These are phyloP conservation scores for Trichoderma asperellum DNA, from an alignment of 2,329 filamentous ascomycete genomes.

Conservation along the genomic window DNA sequence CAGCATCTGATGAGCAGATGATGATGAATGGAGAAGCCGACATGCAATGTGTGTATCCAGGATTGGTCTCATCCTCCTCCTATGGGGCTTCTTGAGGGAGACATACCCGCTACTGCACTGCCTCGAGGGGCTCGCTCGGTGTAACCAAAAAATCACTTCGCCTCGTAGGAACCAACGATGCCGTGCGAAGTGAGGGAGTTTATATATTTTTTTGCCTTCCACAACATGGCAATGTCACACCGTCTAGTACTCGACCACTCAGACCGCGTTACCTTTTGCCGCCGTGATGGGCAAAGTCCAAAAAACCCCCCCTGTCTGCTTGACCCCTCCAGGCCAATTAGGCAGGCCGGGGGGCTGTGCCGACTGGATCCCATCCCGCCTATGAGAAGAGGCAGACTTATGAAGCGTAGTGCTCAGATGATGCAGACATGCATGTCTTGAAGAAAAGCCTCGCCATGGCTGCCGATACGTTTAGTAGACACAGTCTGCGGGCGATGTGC, in stretches of 20 bases:
- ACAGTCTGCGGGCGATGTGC: background rate
- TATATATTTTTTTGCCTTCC: background rate
- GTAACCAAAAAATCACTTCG: background rate
- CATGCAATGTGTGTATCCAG: background rate
- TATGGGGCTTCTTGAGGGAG: background rate
- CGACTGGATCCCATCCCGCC: background rate
- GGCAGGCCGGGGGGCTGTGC: background rate
- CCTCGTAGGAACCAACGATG: background rate
- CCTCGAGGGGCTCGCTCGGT: background rate
- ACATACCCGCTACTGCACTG: background rate
- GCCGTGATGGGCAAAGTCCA: background rate
- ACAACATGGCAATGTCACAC: background rate
- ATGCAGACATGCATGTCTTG: background rate
- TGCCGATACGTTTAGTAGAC: background rate
- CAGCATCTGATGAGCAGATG: background rate
- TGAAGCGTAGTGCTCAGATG: background rate
- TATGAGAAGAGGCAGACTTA: background rate
- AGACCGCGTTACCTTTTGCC: background rate
- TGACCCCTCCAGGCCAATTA: background rate
- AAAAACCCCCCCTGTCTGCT: background rate
- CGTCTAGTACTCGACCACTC: background rate
- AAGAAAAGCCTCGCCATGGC: background rate
- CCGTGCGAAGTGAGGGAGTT: background rate
- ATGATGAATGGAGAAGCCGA: background rate
- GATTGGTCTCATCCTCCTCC: background rate